These are phyloP conservation scores for Begonia loranthoides DNA, from an alignment of 306 rosid genomes.

Conservation along the genomic window DNA sequence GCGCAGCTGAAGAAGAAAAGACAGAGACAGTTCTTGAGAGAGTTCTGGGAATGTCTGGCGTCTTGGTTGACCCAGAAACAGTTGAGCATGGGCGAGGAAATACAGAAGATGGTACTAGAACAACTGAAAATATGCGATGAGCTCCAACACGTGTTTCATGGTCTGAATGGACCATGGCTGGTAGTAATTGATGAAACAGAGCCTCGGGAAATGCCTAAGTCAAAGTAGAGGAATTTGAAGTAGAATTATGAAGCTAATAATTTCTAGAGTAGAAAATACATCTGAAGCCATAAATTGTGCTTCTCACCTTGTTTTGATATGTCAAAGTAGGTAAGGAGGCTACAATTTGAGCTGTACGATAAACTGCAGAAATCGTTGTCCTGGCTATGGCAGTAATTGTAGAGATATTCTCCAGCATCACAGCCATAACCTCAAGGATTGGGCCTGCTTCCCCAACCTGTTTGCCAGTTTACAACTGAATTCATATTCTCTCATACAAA, in stretches of 20 bases:
- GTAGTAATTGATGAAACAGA: slow-evolving; percentile 79
- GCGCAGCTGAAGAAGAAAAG: slow-evolving; percentile 87
- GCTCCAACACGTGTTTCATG: slow-evolving; percentile 79
- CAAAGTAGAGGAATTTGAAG: slow-evolving; percentile 19
- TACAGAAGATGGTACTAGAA: slow-evolving; percentile 74
- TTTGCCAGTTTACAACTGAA: slow-evolving; percentile 20
- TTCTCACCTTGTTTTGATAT: slow-evolving; percentile 76
- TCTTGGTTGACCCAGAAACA: slow-evolving; percentile 27
- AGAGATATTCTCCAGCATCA: slow-evolving; percentile 75
- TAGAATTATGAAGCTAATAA: slow-evolving; percentile 15
- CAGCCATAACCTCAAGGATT: slow-evolving; percentile 77
- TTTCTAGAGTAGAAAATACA: slow-evolving; percentile 11
- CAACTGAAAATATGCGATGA: slow-evolving; percentile 74
- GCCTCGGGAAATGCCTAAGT: slow-evolving; percentile 87
- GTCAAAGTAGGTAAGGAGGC: slow-evolving; percentile 61
- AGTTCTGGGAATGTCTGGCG: slow-evolving; percentile 41
- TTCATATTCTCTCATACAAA: slow-evolving; percentile 4
- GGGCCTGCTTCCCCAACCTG: slow-evolving; percentile 91
- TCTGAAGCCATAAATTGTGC: slow-evolving; percentile 7
- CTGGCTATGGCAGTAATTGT: slow-evolving; percentile 48
- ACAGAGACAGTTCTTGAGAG: slow-evolving; percentile 82
- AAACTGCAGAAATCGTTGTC: slow-evolving; percentile 56
- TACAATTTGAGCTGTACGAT: slow-evolving; percentile 71
- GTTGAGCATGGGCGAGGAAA: slow-evolving; percentile 29
- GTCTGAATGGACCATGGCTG: slow-evolving; percentile 87